These are phyloP conservation scores for Penicillium sp. DNA, from an alignment of 2,329 filamentous ascomycete species.

Conservation along the genomic window DNA sequence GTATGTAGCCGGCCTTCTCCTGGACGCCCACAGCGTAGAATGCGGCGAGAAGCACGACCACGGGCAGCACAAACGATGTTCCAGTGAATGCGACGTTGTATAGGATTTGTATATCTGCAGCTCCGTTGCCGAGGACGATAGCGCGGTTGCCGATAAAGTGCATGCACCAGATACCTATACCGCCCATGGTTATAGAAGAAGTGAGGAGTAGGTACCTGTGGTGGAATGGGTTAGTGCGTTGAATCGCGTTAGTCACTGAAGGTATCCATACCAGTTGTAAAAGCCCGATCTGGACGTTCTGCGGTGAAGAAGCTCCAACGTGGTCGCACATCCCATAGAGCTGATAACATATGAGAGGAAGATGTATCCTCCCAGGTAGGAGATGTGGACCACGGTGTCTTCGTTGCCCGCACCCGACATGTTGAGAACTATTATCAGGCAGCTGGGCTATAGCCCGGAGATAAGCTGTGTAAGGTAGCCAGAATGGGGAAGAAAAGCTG, in stretches of 20 bases:
- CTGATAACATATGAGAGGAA: constrained; percentile 69
- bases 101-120: constrained; percentile 65
- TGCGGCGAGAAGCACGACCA: constrained; percentile 70
- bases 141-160: constrained; percentile 83
- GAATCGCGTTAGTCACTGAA: not conserved
- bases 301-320: constrained; percentile 77
- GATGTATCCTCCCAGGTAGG: constrained; percentile 61
- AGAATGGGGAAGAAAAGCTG: not conserved
- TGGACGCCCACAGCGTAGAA: constrained; percentile 68
- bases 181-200: constrained; percentile 70
- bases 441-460: not conserved
- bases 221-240: not conserved
- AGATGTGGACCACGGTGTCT: constrained; percentile 15
- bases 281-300: constrained; percentile 68
- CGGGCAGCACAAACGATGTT: constrained; percentile 77
- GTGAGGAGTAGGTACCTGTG: constrained; percentile 62
- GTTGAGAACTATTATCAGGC: not conserved
- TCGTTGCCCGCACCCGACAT: constrained; percentile 21
- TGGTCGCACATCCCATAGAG: constrained; percentile 73
- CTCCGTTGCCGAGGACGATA: constrained; percentile 67
- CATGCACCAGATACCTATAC: constrained; percentile 75
- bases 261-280: constrained; percentile 63
- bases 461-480: not conserved
- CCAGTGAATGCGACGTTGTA: constrained; percentile 73
- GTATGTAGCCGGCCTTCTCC: constrained; percentile 58